Conservation (phyloP, 1,284 basidiomycete genomes). For the Stygiomarasmius scandens region DNA sequence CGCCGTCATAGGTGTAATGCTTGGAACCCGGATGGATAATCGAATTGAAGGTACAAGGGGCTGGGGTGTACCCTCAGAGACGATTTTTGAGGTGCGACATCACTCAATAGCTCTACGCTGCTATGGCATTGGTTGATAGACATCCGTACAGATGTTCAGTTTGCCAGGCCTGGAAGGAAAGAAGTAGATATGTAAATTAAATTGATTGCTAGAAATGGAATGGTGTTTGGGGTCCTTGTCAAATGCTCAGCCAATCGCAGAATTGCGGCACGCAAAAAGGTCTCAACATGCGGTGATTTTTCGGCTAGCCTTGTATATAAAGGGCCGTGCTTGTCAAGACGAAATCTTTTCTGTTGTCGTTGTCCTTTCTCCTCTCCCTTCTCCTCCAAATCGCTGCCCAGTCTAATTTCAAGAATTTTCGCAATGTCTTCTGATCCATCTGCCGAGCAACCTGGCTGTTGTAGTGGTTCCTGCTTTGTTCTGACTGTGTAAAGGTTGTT, state of each 20-base stretch:
- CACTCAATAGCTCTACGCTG: too few relatives aligned
- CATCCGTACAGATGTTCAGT: conserved; percentile 62
- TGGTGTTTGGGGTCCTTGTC: not conserved
- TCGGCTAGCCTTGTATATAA: conserved; percentile 6
- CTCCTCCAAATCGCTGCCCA: not conserved
- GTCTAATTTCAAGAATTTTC: not conserved
- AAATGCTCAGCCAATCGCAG: conserved; percentile 11
- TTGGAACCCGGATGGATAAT: conserved; percentile 64
- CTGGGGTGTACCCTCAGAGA: conserved; percentile 72
- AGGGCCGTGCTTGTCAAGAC: not conserved
- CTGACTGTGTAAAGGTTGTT: not conserved
- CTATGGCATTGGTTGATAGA: too few relatives aligned
- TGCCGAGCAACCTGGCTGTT: too few relatives aligned
- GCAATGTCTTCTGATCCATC: not conserved
- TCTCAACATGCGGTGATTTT: conserved; percentile 2
- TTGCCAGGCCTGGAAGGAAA: conserved; percentile 39
- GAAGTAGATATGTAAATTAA: conserved; percentile 18
- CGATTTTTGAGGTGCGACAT: conserved; percentile 66
- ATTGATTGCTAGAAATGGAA: not conserved
- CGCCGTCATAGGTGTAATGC: conserved; percentile 69
- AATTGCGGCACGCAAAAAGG: not conserved
- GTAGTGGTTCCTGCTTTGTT: not conserved
- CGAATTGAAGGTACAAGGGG: conserved; percentile 60
- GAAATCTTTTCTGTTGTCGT: not conserved
- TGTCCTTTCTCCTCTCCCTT: not conserved